Evolutionary conservation across 805 yeast genomes (phyloP), one percentile per base, ranked within the genome.

Genomic region (Sugiyamaella valdiviana): DNA sequence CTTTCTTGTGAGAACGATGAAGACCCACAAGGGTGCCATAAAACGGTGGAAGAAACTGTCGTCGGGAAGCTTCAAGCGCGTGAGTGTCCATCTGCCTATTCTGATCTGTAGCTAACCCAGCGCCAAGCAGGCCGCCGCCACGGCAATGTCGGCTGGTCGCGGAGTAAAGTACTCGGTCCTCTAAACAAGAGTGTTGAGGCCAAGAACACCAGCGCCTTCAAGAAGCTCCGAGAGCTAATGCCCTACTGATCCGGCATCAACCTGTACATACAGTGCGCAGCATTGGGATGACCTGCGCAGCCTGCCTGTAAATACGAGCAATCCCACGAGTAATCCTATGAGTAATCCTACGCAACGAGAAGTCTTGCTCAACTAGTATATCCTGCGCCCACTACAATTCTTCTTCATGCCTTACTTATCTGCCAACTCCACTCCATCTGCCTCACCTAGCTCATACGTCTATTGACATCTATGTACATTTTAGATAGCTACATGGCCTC

Each of bases 81-180:
- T 65, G 50, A 47, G 70, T 57, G 37, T 7, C n/a, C n/a, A 23
- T 16, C n/a, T 39, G 16, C 15, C n/a, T 7, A 15, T n/a, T n/a
- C n/a, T 26, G 32, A 26, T 26, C 32, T 6, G 10, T 2, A 26
- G 32, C 36, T 37, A 39, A 37, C 39, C 48, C 41, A 65, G 78
- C 90, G 76, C 53, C 79, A 80, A 58, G 84, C 95, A 17, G 95
- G 96, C 9, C 79, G 95, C 70, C 84, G 85, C 56, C 97, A 90
- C 64, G 96, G 97, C 44, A 90, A 90, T 61, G 86, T 89, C 1
- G 90, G 95, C 19, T 90, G 93, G 83, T 76, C 89, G 26, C 70
- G 77, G 37, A 74, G 81, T 45, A 72, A 62, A 19, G 53, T 63
- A 77, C 21, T 64, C 67, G 84, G 60, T 71, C 78, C 51, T 75